Evolutionary conservation across 2,329 filamentous ascomycete genomes (phyloP).

Genomic region (Dothideomycetes sp.): DNA sequence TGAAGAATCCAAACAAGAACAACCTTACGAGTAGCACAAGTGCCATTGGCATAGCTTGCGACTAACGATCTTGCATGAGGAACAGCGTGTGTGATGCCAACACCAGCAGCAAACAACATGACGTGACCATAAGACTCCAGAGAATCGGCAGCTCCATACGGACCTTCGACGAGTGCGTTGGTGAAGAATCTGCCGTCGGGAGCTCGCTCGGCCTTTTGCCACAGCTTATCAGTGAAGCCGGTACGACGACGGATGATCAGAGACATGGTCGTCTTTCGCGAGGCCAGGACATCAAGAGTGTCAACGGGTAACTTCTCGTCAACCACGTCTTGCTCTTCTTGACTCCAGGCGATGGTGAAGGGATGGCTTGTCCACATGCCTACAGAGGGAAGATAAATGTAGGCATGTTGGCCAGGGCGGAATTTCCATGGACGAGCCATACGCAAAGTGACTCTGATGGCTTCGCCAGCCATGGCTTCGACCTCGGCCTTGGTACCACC

Average conservation of each 20-base stretch:
- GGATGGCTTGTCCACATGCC: constrained; percentile 69
- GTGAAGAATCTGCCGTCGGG: constrained; percentile 50
- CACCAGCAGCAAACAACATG: constrained; percentile 83
- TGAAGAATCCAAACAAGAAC: constrained; percentile 90
- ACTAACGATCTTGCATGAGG: constrained; percentile 68
- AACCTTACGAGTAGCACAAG: constrained; percentile 69
- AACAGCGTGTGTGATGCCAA: constrained; percentile 91
- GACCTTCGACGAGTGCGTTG: constrained; percentile 61
- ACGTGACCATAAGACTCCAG: constrained; percentile 88
- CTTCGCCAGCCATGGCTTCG: constrained; percentile 67
- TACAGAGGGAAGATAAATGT: constrained; percentile 66
- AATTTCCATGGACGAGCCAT: constrained; percentile 71
- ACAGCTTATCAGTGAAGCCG: constrained; percentile 78
- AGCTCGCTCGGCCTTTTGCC: constrained; percentile 52
- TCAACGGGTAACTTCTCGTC: constrained; percentile 41
- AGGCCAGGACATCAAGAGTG: constrained; percentile 42
- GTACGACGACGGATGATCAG: constrained; percentile 82
- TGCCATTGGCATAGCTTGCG: constrained; percentile 52
- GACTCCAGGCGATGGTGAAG: constrained; percentile 71
- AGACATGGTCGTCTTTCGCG: constrained; percentile 52
- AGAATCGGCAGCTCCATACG: constrained; percentile 47
- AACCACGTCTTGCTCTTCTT: constrained; percentile 43
- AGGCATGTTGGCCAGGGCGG: constrained; percentile 67
- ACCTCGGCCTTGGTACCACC: constrained; percentile 61
- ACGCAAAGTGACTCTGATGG: constrained; percentile 61